These are phyloP conservation scores for carrot (Daucus carota) DNA, from an alignment of 129 eudicot genomes.

Conservation along the genomic window DNA sequence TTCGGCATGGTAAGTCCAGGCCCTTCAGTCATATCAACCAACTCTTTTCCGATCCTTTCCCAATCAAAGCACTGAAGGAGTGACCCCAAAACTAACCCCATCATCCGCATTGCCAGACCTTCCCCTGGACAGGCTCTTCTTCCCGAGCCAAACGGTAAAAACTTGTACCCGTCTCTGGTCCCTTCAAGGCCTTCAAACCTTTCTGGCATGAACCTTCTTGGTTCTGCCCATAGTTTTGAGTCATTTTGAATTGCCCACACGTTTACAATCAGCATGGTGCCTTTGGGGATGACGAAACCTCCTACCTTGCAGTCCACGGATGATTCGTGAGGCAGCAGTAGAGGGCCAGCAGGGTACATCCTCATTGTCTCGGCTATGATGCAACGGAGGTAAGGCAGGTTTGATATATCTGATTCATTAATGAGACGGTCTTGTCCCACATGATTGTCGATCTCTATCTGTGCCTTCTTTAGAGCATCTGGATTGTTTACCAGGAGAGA, in stretches of 20 bases:
- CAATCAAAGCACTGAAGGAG: slow-evolving; percentile 50
- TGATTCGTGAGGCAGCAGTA: slow-evolving; percentile 17
- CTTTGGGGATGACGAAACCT: slow-evolving; percentile 19
- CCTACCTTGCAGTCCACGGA: slow-evolving; percentile 22
- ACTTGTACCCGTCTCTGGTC: slow-evolving; percentile 22
- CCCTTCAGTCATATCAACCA: slow-evolving; percentile 32
- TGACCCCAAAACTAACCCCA: slow-evolving; percentile 29
- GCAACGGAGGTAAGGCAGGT: slow-evolving; percentile 29
- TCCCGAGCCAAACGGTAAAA: slow-evolving; percentile 44
- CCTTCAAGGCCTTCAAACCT: slow-evolving; percentile 33
- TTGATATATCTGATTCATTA: slow-evolving; percentile 17
- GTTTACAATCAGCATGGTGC: slow-evolving; percentile 32
- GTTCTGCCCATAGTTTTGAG: slow-evolving; percentile 31
- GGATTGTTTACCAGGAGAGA: slow-evolving; percentile 32
- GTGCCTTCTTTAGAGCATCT: slow-evolving; percentile 26
- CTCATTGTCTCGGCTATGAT: slow-evolving; percentile 24
- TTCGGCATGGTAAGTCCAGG: slow-evolving; percentile 30
- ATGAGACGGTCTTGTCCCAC: slow-evolving; percentile 20
- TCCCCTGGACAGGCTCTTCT: slow-evolving; percentile 44
- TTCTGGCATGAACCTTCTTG: slow-evolving; percentile 23
- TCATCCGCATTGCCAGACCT: slow-evolving; percentile 16
- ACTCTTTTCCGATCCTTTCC: slow-evolving; percentile 28
- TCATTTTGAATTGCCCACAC: slow-evolving; percentile 37
- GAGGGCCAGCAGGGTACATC: slow-evolving; percentile 23
- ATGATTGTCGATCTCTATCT: slow-evolving; percentile 13